Base-by-base conservation (phyloP, 306 rosid genomes). In the Prunus mume region DNA sequence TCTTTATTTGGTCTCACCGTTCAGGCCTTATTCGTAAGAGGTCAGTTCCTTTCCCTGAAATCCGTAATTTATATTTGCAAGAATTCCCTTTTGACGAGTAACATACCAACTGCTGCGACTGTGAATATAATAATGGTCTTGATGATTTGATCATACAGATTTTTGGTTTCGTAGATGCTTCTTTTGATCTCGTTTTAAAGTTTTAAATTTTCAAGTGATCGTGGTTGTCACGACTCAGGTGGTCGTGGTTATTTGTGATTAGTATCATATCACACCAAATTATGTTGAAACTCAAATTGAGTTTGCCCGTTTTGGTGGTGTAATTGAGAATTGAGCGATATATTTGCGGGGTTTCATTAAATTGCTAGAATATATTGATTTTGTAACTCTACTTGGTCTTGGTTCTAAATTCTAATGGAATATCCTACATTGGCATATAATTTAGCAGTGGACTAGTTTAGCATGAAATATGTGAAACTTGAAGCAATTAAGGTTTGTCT, bases 281-380 rank as follows among this genome's bases (percentile, higher is more conserved):
- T n/a, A 12, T 19, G 73, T 28, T 5, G 18, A 75, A 57, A 41
- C 14, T 68, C 18, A 28, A 76, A 5, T 2, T 41, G 74, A 73
- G 72, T 71, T 66, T 76, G 61, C 43, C 3, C 62, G 18, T 41
- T 57, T 80, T 67, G 19, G 17, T 10, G 51, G 49, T 50, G 30
- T n/a, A 2, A 51, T 27, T 71, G 58, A 60, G 76, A 68, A 71
- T 22, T 62, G 57, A 12, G 6, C 27, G 13, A 27, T 65, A 12
- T 54, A 20, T 27, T 41, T 9, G 18, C 67, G 58, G 38, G 61
- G 68, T 24, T 81, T 63, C 10, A 22, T 6, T 6, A 18, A 63
- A 63, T 30, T 63, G 45, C 17, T 28, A 63, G 45, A 30, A 17
- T 28, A 17, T 7, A 62, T 30, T 14, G 3, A 2, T 69, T 22